These are phyloP conservation scores for Prunus persica DNA, from an alignment of 306 rosid genomes.

Conservation along the genomic window DNA sequence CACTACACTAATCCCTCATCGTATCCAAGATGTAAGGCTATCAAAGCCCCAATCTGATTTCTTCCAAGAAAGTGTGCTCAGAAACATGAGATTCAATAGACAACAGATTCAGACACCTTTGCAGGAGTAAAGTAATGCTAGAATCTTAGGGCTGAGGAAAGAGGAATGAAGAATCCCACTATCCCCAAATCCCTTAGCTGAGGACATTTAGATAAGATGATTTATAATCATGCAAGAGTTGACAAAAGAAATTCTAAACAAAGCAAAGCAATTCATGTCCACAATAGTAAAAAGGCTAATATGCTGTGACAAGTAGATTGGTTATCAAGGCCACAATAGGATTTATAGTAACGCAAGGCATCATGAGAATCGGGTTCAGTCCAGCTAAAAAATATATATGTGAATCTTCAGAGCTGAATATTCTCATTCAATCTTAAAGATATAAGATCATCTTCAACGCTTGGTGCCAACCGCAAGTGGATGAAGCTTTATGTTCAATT, in stretches of 20 bases:
- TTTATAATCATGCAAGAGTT: background rate
- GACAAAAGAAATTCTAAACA: slow-evolving; percentile 1
- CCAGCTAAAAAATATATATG: background rate
- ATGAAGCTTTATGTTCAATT: too few relatives aligned
- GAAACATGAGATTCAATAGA: background rate
- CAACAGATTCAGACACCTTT: background rate
- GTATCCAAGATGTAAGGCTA: background rate
- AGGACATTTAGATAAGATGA: background rate
- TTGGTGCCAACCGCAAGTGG: too few relatives aligned
- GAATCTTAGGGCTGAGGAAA: background rate
- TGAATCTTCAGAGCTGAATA: background rate
- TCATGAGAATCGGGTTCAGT: background rate
- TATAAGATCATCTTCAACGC: background rate
- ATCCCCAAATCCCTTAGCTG: background rate
- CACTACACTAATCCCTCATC: background rate
- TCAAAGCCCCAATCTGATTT: background rate
- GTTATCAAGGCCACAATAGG: too few relatives aligned
- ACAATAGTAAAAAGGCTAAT: background rate
- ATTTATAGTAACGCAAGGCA: background rate
- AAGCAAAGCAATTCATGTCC: background rate
- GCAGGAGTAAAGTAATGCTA: background rate
- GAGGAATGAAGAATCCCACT: background rate
- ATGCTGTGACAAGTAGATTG: background rate
- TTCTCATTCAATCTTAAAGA: background rate
- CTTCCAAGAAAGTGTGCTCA: background rate